Percentiles rank a stretch among this genome's conserved stretches.
phyloP scores from a whole-genome alignment of 2,329 filamentous ascomycete species.

The Cercospora sp. region DNA sequence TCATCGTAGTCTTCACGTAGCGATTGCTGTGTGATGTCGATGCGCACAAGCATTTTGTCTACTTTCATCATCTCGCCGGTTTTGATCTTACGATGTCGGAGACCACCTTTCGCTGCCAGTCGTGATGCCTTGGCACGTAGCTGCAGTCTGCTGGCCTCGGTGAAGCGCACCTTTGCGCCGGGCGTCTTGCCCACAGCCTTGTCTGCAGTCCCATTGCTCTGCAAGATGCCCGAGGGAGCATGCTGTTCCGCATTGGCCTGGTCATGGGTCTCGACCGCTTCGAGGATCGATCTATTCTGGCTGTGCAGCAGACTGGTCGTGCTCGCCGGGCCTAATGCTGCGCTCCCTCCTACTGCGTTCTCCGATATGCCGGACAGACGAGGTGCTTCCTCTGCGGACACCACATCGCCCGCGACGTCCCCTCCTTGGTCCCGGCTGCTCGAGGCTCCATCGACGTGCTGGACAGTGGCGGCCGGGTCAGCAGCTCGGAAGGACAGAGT shows the following conservation, averaged over 20 bases:
- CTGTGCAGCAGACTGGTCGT: conserved; percentile 34
- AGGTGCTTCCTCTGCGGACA: conserved; percentile 5
- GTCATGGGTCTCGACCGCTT: conserved; percentile 16
- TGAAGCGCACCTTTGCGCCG: conserved; percentile 34
- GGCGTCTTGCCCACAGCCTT: conserved; percentile 23
- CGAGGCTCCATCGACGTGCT: conserved; percentile 5
- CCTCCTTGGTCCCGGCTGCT: background rate
- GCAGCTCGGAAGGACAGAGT: conserved; percentile 35
- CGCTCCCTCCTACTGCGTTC: conserved; percentile 8
- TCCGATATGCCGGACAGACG: conserved; percentile 13
- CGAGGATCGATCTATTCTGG: conserved; percentile 22
- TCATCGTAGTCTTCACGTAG: conserved; percentile 63
- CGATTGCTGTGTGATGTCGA: conserved; percentile 55
- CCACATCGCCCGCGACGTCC: conserved; percentile 4
- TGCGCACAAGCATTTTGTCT: conserved; percentile 66
- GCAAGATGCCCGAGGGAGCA: conserved; percentile 15
- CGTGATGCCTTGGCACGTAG: conserved; percentile 35
- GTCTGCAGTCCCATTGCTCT: conserved; percentile 16
- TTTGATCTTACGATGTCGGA: conserved; percentile 40
- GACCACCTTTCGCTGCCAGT: conserved; percentile 32
- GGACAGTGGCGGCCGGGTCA: conserved; percentile 17
- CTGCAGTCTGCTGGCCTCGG: conserved; percentile 35
- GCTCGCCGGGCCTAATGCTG: conserved; percentile 26
- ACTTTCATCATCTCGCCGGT: conserved; percentile 67
- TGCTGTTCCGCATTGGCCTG: conserved; percentile 15